Conservation (phyloP, 1,139 yeast species). For the Debaryomyces fabryi region DNA sequence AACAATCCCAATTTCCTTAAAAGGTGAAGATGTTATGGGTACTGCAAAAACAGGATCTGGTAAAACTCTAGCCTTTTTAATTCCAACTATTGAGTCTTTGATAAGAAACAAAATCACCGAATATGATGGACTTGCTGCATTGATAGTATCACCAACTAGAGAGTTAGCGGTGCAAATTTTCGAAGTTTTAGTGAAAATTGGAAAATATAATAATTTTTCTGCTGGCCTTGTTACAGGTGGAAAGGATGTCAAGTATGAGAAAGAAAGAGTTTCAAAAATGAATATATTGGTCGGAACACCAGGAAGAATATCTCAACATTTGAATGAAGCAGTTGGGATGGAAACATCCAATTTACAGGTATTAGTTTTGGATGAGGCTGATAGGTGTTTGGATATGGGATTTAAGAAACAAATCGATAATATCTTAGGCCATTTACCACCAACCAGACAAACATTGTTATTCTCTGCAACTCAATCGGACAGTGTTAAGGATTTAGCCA, state of each 20-base stretch:
- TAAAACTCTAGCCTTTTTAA: slow-evolving; percentile 86
- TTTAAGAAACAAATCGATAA: slow-evolving; percentile 87
- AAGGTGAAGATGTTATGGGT: slow-evolving; percentile 83
- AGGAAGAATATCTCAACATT: slow-evolving; percentile 90
- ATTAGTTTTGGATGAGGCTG: slow-evolving; percentile 93
- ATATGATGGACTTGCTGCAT: slow-evolving; percentile 89
- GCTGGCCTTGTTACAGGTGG: slow-evolving; percentile 98
- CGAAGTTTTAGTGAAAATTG: slow-evolving; percentile 85
- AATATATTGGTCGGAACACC: slow-evolving; percentile 95
- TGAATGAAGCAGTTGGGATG: slow-evolving; percentile 90
- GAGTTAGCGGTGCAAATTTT: slow-evolving; percentile 94
- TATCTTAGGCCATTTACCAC: slow-evolving; percentile 80
- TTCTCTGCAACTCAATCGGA: slow-evolving; percentile 96
- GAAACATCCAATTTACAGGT: slow-evolving; percentile 79
- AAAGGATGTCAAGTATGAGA: slow-evolving; percentile 85
- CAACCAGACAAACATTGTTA: slow-evolving; percentile 82
- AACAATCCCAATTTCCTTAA: slow-evolving; percentile 75
- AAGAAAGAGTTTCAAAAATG: slow-evolving; percentile 79
- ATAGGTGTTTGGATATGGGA: slow-evolving; percentile 95
- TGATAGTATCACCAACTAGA: slow-evolving; percentile 90
- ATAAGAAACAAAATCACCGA: slow-evolving; percentile 80
- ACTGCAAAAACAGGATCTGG: slow-evolving; percentile 98
- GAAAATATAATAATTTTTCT: slow-evolving; percentile 75
- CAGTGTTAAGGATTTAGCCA: slow-evolving; percentile 82
- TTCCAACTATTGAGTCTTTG: slow-evolving; percentile 79